A percentile compares a stretch with the other conserved stretches of the same genome.
Evolutionary conservation across 768 basidiomycete species (phyloP).

Genomic region (Dioszegia aurantiaca): DNA sequence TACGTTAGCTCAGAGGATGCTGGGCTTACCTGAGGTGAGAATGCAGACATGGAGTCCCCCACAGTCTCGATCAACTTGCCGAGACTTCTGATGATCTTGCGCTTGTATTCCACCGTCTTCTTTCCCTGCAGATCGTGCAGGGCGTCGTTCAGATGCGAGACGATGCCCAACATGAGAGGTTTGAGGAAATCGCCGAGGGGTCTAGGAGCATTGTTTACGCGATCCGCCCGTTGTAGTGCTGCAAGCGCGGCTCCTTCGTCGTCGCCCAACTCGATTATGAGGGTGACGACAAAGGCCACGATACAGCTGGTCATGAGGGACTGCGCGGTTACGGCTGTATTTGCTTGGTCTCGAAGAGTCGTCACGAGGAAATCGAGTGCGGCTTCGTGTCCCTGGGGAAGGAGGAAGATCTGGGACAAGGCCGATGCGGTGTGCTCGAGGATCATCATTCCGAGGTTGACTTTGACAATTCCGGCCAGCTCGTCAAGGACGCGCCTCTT

Average conservation of each 20-base stretch:
- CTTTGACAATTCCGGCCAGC: conserved; percentile 28
- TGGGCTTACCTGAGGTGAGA: conserved; percentile 76
- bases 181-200: conserved; percentile 64
- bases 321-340: conserved; percentile 22
- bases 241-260: conserved; percentile 55
- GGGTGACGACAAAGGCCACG: conserved; percentile 67
- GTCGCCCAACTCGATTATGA: conserved; percentile 76
- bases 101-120: conserved; percentile 66
- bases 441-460: conserved; percentile 34
- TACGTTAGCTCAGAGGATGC: conserved; percentile 49
- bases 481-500: conserved; percentile 25
- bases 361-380: conserved; percentile 36
- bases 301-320: conserved; percentile 62
- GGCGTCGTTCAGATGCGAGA: conserved; percentile 78
- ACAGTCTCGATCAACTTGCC: conserved; percentile 69
- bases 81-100: conserved; percentile 73
- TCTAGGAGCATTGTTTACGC: conserved; percentile 17
- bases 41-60: conserved; percentile 67
- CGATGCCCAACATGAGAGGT: conserved; percentile 75
- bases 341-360: conserved; percentile 23
- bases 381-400: conserved; percentile 16
- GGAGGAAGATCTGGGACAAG: conserved; percentile 38
- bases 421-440: conserved; percentile 34
- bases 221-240: conserved; percentile 42
- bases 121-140: conserved; percentile 80